Percentiles rank a stretch among this genome's conserved stretches.
Evolutionary conservation across 1,284 basidiomycete genomes (phyloP).

Genomic region (Macrocybe sp.): DNA sequence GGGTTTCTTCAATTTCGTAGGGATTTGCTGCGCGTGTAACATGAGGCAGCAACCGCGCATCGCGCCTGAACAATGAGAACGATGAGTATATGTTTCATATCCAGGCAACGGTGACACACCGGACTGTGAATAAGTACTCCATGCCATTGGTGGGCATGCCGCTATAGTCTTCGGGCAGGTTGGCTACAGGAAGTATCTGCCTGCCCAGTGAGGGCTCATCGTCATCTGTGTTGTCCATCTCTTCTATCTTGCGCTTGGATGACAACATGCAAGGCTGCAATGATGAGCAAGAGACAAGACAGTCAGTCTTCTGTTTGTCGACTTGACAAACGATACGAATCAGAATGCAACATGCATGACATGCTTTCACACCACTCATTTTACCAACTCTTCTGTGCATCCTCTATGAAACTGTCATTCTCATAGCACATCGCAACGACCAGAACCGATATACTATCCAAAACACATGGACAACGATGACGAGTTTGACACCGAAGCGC

Average conservation of each 20-base stretch:
- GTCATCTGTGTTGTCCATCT: constrained; percentile 41
- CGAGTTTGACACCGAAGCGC: constrained; percentile 53
- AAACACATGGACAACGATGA: constrained; percentile 30
- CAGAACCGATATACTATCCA: not conserved
- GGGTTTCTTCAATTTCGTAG: constrained; percentile 39
- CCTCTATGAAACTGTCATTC: no score
- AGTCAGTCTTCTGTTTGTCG: no score
- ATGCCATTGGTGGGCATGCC: constrained; percentile 66
- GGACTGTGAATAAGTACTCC: constrained; percentile 78
- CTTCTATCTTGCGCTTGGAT: constrained; percentile 41
- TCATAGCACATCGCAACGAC: no score
- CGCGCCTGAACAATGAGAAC: constrained; percentile 42
- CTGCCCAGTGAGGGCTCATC: constrained; percentile 50
- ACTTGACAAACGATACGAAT: no score
- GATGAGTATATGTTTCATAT: not conserved
- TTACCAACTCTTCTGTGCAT: no score
- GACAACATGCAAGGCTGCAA: not conserved
- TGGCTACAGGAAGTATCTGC: constrained; percentile 72
- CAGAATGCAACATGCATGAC: no score
- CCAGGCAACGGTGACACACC: constrained; percentile 36
- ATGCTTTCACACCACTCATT: no score
- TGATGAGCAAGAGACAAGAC: no score
- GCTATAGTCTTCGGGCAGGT: constrained; percentile 60
- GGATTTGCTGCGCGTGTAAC: constrained; percentile 62
- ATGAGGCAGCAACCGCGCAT: constrained; percentile 57